Percentiles rank a stretch among this genome's conserved stretches.
These are phyloP conservation scores for Blastomyces percursus DNA, from an alignment of 2,329 filamentous ascomycete genomes.

Conservation along the genomic window DNA sequence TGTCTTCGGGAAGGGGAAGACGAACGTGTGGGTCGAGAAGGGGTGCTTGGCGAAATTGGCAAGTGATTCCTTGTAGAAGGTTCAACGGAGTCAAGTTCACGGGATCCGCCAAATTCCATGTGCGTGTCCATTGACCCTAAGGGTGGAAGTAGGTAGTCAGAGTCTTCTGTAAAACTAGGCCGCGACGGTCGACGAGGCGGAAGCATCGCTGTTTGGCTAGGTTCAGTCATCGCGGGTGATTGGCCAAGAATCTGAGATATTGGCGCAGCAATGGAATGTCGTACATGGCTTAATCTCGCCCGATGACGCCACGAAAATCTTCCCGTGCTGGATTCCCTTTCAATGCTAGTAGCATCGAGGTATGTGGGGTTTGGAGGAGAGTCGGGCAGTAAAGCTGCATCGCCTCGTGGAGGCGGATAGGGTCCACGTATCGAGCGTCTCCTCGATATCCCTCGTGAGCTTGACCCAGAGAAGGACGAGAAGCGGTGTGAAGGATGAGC, in stretches of 20 bases:
- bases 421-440: conserved; percentile 31
- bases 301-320: conserved; percentile 32
- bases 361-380: conserved; percentile 19
- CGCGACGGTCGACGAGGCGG: conserved; percentile 23
- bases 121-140: conserved; percentile 31
- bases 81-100: conserved; percentile 35
- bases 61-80: conserved; percentile 24
- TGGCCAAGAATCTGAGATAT: conserved; percentile 37
- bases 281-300: conserved; percentile 32
- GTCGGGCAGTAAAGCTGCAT: conserved; percentile 24
- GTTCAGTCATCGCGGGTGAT: conserved; percentile 18
- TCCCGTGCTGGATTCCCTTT: conserved; percentile 20
- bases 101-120: conserved; percentile 31
- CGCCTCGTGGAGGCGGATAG: conserved; percentile 31
- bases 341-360: conserved; percentile 18
- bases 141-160: conserved; percentile 26
- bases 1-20: conserved; percentile 29
- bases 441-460: conserved; percentile 30
- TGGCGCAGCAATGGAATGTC: conserved; percentile 34
- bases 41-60: conserved; percentile 19
- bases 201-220: conserved; percentile 18
- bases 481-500: conserved; percentile 25
- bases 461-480: conserved; percentile 31
- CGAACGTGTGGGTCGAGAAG: conserved; percentile 21
- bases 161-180: conserved; percentile 23